These are phyloP conservation scores for Sphaceloma murrayae DNA, from an alignment of 2,329 filamentous ascomycete genomes.

Conservation along the genomic window DNA sequence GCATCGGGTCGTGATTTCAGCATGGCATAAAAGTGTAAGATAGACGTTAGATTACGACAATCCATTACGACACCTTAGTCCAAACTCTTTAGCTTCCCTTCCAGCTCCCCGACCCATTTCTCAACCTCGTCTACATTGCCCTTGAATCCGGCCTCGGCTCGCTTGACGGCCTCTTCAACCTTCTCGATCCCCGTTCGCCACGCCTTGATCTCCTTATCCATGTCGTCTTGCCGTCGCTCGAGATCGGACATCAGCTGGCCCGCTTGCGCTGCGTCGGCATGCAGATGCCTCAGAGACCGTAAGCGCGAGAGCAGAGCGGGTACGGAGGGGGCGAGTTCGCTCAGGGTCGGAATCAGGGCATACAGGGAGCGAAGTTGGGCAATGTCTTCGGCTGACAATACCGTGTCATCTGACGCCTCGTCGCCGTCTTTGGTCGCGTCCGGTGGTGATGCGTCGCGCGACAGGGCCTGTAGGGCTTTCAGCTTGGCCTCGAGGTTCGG, in stretches of 20 bases:
- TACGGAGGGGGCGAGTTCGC: constrained; percentile 72
- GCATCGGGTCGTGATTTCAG: background rate
- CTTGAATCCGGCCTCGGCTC: constrained; percentile 60
- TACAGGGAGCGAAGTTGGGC: constrained; percentile 89
- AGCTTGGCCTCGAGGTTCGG: constrained; percentile 58
- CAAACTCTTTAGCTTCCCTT: constrained; percentile 56
- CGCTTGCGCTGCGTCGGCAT: constrained; percentile 76
- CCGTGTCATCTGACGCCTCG: constrained; percentile 22
- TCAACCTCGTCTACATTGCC: constrained; percentile 79
- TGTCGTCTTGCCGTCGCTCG: constrained; percentile 70
- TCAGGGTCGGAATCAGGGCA: constrained; percentile 77
- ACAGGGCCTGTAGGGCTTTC: constrained; percentile 61
- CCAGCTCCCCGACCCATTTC: constrained; percentile 78
- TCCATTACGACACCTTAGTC: too few species aligned
- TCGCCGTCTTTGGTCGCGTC: constrained; percentile 21
- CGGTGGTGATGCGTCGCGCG: constrained; percentile 34
- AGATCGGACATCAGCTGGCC: constrained; percentile 66
- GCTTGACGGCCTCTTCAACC: constrained; percentile 64
- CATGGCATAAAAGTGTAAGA: background rate
- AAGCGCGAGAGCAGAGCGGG: constrained; percentile 78
- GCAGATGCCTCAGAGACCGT: constrained; percentile 71
- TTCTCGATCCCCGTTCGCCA: constrained; percentile 76
- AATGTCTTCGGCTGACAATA: constrained; percentile 53
- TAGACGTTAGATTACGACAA: too few species aligned
- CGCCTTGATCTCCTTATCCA: constrained; percentile 71